Evolutionary conservation across 768 basidiomycete genomes (phyloP), one percentile per base, ranked within the genome.

Genomic region (Naematelia encephala): DNA sequence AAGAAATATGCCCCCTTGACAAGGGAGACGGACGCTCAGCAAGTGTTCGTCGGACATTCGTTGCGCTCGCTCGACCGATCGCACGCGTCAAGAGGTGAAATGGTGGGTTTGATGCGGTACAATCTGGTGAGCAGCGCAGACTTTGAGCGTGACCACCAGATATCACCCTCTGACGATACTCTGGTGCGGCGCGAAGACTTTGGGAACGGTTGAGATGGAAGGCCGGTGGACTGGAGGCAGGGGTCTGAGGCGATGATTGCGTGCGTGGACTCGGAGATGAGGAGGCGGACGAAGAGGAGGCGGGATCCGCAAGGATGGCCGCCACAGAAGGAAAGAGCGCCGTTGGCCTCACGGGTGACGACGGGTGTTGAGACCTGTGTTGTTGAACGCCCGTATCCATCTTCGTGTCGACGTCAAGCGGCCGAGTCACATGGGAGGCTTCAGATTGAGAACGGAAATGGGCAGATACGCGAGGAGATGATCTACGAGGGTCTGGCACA

Each of bases 21-120:
- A 10, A 22, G 34, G 10, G 23, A 44, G 56, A 28, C 23, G 27
- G 2, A 28, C 45, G 10, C 39, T 28, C 34, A 14, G 30, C 23
- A 5, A 26, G 29, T 16, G 49, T 44, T 21, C 30, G 34, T 19
- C 60, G 60, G 5, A 61, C 13, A 23, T 56, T 51, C 46, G 46
- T 42, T 19, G 51, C 57, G 47, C 66, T 67, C 3, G 66, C 66
- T 57, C 62, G 25, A 4, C 62, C 62, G 21, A 67, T 67, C 12
- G 57, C 60, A 14, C 34, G 42, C 0, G 44, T 43, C 10, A 67
- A 56, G 12, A 67, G 45, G 10, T 51, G 48, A 47, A 63, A 67
- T 0, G 66, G 59, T 2, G 56, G 62, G 10, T 53, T 58, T 12
- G 66, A 51, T 3, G 66, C 66, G 8, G 34, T 44, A 44, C 66